Conservation (phyloP, 176 grass and related monocot genomes). For the Musa acuminata region DNA sequence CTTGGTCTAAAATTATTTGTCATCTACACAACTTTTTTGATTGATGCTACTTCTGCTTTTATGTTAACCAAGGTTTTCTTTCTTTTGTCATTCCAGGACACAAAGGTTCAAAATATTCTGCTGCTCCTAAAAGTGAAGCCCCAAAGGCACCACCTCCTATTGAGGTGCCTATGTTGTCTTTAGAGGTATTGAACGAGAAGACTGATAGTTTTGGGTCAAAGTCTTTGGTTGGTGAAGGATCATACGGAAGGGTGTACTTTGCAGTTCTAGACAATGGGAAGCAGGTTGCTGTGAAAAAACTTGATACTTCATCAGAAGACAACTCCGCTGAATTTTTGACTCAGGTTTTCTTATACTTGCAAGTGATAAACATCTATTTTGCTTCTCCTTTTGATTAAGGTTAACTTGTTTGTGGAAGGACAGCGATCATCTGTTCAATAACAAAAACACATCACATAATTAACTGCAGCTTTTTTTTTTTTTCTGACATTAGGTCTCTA, state of each 20-base stretch:
- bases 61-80: background rate
- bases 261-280: conserved; percentile 48
- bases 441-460: no score
- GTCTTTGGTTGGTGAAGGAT: conserved; percentile 67
- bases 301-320: conserved; percentile 48
- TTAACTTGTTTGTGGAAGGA: background rate
- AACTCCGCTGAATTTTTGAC: conserved; percentile 56
- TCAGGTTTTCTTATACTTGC: conserved; percentile 26
- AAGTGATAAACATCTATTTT: background rate
- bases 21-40: background rate
- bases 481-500: conserved; percentile 34
- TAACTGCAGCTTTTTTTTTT: background rate
- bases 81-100: background rate
- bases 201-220: conserved; percentile 58
- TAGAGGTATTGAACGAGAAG: conserved; percentile 53
- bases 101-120: conserved; percentile 9
- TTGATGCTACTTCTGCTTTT: background rate
- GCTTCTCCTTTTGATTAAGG: background rate
- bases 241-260: conserved; percentile 65
- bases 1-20: background rate
- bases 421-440: no score
- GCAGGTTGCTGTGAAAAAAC: conserved; percentile 57
- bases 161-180: conserved; percentile 48
- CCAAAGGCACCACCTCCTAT: conserved; percentile 38
- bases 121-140: conserved; percentile 39